phyloP scores from a whole-genome alignment of 2,329 filamentous ascomycete genomes.

The Fusarium cyanostomum region DNA sequence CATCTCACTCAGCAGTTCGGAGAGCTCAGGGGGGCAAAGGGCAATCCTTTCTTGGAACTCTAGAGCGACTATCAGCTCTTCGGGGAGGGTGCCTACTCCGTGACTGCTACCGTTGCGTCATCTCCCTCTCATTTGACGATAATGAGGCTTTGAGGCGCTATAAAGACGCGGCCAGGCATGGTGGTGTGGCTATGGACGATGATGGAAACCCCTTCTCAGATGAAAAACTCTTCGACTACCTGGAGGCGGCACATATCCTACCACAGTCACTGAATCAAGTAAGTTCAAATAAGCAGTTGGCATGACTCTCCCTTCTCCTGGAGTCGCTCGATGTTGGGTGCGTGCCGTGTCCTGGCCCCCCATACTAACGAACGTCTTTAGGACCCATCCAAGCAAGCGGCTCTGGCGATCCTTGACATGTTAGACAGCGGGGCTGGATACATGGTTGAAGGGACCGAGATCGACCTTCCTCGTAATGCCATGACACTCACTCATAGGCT shows the following conservation, averaged over 20 bases:
- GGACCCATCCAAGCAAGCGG: slow-evolving; percentile 43
- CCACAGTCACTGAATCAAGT: slow-evolving; percentile 7
- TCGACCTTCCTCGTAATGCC: slow-evolving; percentile 53
- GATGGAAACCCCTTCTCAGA: neutral
- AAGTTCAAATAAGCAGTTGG: neutral
- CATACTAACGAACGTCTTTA: slow-evolving; percentile 6
- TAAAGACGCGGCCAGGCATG: neutral
- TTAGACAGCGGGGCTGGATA: slow-evolving; percentile 49
- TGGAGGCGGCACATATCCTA: slow-evolving; percentile 15
- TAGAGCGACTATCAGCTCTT: slow-evolving; percentile 3
- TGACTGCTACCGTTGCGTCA: slow-evolving; percentile 12
- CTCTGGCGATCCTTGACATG: slow-evolving; percentile 53
- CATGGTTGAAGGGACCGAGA: slow-evolving; percentile 51
- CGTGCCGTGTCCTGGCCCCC: too few species aligned
- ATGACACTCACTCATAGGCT: slow-evolving; percentile 28
- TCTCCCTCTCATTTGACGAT: slow-evolving; percentile 8
- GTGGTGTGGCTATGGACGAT: neutral
- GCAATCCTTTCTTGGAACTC: slow-evolving; percentile 2
- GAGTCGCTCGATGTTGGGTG: too few species aligned
- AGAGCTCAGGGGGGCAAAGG: slow-evolving; percentile 1
- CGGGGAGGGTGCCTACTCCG: slow-evolving; percentile 5
- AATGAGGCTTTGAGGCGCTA: neutral
- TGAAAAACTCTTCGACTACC: neutral
- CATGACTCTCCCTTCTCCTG: neutral
- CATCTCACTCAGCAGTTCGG: slow-evolving; percentile 5